Base-by-base conservation (phyloP, 1,139 yeast species). In the Spathaspora sp. region DNA sequence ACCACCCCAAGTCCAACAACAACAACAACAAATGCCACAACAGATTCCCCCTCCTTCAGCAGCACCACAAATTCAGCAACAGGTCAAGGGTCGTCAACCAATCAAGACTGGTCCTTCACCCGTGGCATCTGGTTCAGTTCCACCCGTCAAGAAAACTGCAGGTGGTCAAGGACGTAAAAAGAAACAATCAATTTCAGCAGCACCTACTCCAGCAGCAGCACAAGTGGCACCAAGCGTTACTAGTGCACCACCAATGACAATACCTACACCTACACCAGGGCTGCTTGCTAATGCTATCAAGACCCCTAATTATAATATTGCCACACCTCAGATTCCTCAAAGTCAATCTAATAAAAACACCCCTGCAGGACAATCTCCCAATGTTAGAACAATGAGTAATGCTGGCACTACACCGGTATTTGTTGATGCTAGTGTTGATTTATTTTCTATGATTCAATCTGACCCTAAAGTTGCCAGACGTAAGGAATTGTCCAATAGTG, bases 401-500 rank as follows among this genome's bases (percentile, higher is more conserved):
- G n/a, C 29, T 26, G 36, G 17, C 16, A 54, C 55, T 29, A 45
- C 48, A 6, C 44, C 47, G 2, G 39, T 44, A 8, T 46, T 45
- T 41, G 59, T 61, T 38, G 59, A 61, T 39, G 60, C 66, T 3
- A 56, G 60, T 27, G 63, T 60, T 24, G 68, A 64, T 45, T 58
- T 64, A 31, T 64, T 64, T 47, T 54, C 57, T 15, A 51, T 55
- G 42, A 54, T 54, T 42, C 60, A 59, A 2, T 75, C 70, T 47
- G 77, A 74, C 52, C 56, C 65, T 11, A 70, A 67, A 47, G 63
- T 70, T 49, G 65, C 70, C 33, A 72, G 66, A 51, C 63, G 85
- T 47, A 67, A 80, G 44, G 80, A 76, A 43, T 66, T 80, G 44
- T 74, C 79, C 1, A 60, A 59, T 43, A 55, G 60, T 23, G 79